Base-by-base conservation (phyloP, 1,284 basidiomycete species). In the Boletus smithii region DNA sequence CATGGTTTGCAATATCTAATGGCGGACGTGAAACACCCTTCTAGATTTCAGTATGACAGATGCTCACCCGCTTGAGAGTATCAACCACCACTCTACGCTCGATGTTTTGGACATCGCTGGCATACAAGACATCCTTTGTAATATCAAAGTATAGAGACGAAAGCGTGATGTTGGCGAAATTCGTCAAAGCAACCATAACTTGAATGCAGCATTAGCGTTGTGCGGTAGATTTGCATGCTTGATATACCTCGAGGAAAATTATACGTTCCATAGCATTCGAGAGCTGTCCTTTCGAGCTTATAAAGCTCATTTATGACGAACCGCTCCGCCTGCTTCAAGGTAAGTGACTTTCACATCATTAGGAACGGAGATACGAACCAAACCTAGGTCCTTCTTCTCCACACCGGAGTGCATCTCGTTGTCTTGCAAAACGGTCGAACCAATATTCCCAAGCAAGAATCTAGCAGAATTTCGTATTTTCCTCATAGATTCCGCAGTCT, bases 101-200 rank as follows among this genome's bases (percentile, higher is more conserved):
- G 1, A 67, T 54, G 50, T 79, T 79, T 10, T 74, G 59, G 1
- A 68, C 51, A 4, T 71, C 65, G 58, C 91, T 79, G 26, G 90
- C 88, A 64, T 99, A 99, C 5, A 99, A 72, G 31, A 80, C 79
- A 67, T 98, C 95, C 67, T 98, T 98, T 44, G 83, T 88, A 38
- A 91, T 83, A 61, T 95, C 93, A 54, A 98, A 91, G 69, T 98
- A 99, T 17, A 97, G 72, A 2, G 81, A 81, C n/a, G 85, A 90
- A 27, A 87, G 69, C 0, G 80, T 84, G 51, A 80, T 74, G 61
- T 88, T 88, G 30, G 80, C 75, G 47, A 89, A 89, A 52, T 83
- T 78, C 35, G 73, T 78, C 5, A 90, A 63, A 9, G 79, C 69
- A 40, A 69, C 77, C 56, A 82, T 75, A 20, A 84, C 83, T 88